phyloP scores from a whole-genome alignment of 163 green algal species.

The Scenedesmus sp. region DNA sequence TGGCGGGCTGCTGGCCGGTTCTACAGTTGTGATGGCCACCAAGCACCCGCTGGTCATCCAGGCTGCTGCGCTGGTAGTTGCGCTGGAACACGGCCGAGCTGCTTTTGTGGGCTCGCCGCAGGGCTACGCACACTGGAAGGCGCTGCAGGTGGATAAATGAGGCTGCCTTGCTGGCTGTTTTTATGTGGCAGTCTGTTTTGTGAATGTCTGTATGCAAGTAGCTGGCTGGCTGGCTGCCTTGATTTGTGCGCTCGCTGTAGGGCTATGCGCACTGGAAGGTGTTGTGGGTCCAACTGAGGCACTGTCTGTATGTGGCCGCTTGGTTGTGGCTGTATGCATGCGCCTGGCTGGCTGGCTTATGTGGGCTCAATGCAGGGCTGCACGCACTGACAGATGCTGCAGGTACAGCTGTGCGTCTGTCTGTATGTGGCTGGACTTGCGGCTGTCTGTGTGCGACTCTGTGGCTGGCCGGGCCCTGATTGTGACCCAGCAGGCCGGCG shows the following conservation, averaged over 20 bases:
- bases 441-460: not conserved
- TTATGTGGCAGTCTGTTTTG: no score
- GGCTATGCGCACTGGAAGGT: slow-evolving; percentile 52
- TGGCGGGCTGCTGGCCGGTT: slow-evolving; percentile 26
- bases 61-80: slow-evolving; percentile 67
- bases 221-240: no score
- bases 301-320: no score
- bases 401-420: not conserved
- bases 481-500: no score
- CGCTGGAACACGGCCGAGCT: slow-evolving; percentile 60
- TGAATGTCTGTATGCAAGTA: no score
- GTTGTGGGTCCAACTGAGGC: no score
- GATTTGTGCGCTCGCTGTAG: not conserved
- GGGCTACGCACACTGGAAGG: slow-evolving; percentile 52
- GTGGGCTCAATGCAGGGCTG: not conserved
- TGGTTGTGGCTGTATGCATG: no score
- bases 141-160: no score
- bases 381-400: no score
- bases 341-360: no score
- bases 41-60: slow-evolving; percentile 46
- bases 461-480: no score
- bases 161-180: no score
- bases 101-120: slow-evolving; percentile 34
- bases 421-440: not conserved
- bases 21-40: slow-evolving; percentile 57